Evolutionary conservation across 257 asterid species (phyloP).

Genomic region (Nicotiana tomentosiformis): DNA sequence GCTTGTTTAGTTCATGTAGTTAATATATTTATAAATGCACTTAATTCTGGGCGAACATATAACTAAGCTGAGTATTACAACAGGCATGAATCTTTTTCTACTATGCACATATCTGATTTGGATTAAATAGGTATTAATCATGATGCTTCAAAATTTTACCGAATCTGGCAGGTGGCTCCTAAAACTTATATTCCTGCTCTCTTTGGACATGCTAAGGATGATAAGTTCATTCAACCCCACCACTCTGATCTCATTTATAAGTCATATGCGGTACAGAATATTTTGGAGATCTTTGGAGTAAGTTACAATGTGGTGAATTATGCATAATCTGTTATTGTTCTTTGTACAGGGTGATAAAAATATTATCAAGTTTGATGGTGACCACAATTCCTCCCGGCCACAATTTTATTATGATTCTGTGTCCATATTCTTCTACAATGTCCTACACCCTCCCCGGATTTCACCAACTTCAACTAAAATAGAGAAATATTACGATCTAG

Average conservation of each 20-base stretch:
- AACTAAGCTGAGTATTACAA: slow-evolving; percentile 3
- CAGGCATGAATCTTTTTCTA: background rate
- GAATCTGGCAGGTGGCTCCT: slow-evolving; percentile 68
- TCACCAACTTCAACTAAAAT: slow-evolving; percentile 45
- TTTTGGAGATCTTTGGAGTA: background rate
- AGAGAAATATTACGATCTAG: slow-evolving; percentile 71
- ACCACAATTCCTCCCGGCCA: slow-evolving; percentile 95
- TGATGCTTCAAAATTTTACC: slow-evolving; percentile 11
- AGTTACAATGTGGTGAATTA: background rate
- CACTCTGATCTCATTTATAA: slow-evolving; percentile 81
- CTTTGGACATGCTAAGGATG: slow-evolving; percentile 94
- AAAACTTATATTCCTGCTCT: slow-evolving; percentile 83
- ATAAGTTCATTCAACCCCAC: slow-evolving; percentile 72
- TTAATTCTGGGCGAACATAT: background rate
- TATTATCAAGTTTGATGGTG: slow-evolving; percentile 91
- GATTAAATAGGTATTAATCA: slow-evolving; percentile 9
- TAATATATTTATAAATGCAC: background rate
- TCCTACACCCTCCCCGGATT: slow-evolving; percentile 80
- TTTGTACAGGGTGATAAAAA: slow-evolving; percentile 87
- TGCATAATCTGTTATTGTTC: slow-evolving; percentile 14
- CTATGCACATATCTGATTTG: background rate
- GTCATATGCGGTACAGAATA: slow-evolving; percentile 57
- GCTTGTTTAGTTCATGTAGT: background rate
- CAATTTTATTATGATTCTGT: slow-evolving; percentile 89
- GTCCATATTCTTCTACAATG: slow-evolving; percentile 77